Evolutionary conservation across 805 yeast species (phyloP).

Genomic region (Pichia nakasei): DNA sequence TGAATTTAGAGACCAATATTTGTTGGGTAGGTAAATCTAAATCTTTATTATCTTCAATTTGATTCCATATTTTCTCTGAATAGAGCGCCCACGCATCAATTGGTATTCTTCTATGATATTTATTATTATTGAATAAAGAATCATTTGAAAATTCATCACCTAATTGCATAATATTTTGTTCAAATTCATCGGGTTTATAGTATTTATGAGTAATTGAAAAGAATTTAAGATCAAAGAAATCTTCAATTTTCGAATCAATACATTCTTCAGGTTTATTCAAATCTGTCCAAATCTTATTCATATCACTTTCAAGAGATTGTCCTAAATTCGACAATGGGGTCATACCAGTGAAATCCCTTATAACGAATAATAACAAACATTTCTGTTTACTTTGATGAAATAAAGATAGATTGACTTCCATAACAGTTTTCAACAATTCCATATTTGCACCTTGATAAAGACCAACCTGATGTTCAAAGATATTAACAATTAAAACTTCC

Average conservation of each 20-base stretch:
- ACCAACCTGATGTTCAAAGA: constrained; percentile 97
- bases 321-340: constrained; percentile 73
- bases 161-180: constrained; percentile 46
- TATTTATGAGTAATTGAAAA: constrained; percentile 79
- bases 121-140: constrained; percentile 45
- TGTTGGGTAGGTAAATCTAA: constrained; percentile 96
- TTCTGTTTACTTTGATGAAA: constrained; percentile 57
- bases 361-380: constrained; percentile 72
- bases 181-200: constrained; percentile 66
- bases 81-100: constrained; percentile 95
- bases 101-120: constrained; percentile 81
- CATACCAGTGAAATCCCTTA: constrained; percentile 83
- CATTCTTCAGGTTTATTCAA: constrained; percentile 66
- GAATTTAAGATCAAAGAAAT: constrained; percentile 81
- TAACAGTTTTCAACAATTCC: constrained; percentile 91
- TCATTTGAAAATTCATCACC: constrained; percentile 50
- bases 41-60: constrained; percentile 87
- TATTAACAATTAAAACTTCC: constrained; percentile 81
- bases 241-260: constrained; percentile 45
- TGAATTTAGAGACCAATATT: constrained; percentile 84
- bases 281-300: constrained; percentile 68
- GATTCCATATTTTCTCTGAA: constrained; percentile 88
- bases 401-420: constrained; percentile 84
- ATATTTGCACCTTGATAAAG: constrained; percentile 95
- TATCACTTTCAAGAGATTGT: constrained; percentile 59